Percentiles rank a stretch among this genome's conserved stretches.
Evolutionary conservation across 768 basidiomycete species (phyloP).

Genomic region (Lactarius deliciosus): DNA sequence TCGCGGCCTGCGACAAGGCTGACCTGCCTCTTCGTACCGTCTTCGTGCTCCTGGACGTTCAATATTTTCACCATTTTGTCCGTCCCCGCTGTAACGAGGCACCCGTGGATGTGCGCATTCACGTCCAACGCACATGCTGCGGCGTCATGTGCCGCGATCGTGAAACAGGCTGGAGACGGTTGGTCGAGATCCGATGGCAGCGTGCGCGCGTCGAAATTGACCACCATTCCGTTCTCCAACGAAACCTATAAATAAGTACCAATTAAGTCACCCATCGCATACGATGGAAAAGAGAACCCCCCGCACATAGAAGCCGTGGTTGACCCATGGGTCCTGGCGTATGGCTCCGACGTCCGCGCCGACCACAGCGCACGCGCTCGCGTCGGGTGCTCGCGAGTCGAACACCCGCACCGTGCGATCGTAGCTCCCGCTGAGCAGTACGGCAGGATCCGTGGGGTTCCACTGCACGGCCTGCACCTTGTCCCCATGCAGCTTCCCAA

Average conservation of each 20-base stretch:
- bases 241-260: conserved; percentile 59
- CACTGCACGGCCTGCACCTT: conserved; percentile 97
- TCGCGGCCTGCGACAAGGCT: conserved; percentile 85
- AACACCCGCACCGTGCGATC: conserved; percentile 93
- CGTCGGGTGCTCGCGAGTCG: conserved; percentile 81
- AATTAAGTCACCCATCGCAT: background rate
- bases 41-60: conserved; percentile 75
- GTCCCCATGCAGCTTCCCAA: conserved; percentile 78
- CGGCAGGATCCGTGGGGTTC: conserved; percentile 86
- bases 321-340: conserved; percentile 95
- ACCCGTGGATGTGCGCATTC: conserved; percentile 86
- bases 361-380: conserved; percentile 79
- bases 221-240: conserved; percentile 89
- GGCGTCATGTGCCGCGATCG: conserved; percentile 90
- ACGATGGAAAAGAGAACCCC: background rate
- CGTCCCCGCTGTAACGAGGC: conserved; percentile 91
- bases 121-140: conserved; percentile 87
- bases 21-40: conserved; percentile 66
- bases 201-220: conserved; percentile 89
- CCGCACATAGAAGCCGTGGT: conserved; percentile 80
- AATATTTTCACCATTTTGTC: conserved; percentile 96
- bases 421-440: conserved; percentile 89
- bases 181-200: conserved; percentile 64
- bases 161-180: conserved; percentile 76
- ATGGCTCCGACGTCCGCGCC: conserved; percentile 96